Percentiles rank a stretch among this genome's conserved stretches.
These are phyloP conservation scores for Exophiala viscosa DNA, from an alignment of 2,329 filamentous ascomycete species.

Conservation along the genomic window DNA sequence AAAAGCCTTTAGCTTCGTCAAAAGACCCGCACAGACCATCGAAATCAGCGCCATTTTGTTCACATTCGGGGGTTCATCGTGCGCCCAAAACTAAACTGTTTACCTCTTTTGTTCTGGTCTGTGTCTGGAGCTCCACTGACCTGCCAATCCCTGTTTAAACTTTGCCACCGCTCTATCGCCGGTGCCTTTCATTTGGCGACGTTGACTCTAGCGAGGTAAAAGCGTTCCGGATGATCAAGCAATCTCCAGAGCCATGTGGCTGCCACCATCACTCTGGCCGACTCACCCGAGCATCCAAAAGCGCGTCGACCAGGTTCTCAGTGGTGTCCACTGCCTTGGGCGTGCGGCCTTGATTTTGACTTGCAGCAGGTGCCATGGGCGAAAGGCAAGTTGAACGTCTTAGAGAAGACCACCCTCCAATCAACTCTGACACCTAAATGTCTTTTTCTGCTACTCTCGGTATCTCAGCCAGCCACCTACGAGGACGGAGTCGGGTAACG, in stretches of 20 bases:
- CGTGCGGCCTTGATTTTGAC: no score
- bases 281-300: background rate
- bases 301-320: no score
- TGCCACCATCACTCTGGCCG: constrained; percentile 21
- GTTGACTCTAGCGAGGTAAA: constrained; percentile 3
- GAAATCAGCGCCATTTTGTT: background rate
- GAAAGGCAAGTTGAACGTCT: no score
- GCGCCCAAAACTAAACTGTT: constrained; percentile 1
- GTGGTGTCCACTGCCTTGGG: no score
- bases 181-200: constrained; percentile 10
- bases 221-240: constrained; percentile 13
- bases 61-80: background rate
- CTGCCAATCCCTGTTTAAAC: constrained; percentile 2
- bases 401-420: background rate
- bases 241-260: constrained; percentile 30
- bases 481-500: background rate
- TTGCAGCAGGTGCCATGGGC: no score
- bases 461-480: constrained; percentile 18
- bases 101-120: background rate
- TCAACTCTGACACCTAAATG: background rate
- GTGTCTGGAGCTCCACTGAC: background rate
- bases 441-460: constrained; percentile 7
- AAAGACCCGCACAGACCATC: background rate
- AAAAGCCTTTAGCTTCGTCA: constrained; percentile 1
- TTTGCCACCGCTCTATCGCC: background rate